These are phyloP conservation scores for Lasiodiplodia gonubiensis DNA, from an alignment of 2,329 filamentous ascomycete species.

Conservation along the genomic window DNA sequence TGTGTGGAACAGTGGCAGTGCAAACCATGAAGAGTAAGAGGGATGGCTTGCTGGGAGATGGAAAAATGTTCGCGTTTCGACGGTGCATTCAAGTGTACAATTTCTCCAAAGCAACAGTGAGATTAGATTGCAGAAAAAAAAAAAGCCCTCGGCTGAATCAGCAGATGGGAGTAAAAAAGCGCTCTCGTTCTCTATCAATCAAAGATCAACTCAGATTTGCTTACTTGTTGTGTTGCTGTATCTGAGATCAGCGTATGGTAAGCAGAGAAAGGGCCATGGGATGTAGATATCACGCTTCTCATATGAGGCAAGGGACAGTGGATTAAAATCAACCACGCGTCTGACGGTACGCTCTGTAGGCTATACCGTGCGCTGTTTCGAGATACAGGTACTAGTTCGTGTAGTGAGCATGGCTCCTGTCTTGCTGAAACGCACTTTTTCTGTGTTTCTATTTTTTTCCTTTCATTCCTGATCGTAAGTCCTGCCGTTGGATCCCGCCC, in stretches of 20 bases:
- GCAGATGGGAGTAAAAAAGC: slow-evolving; percentile 5
- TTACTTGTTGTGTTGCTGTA: neutral
- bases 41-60: slow-evolving; percentile 3
- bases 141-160: slow-evolving; percentile 5
- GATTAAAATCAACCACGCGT: slow-evolving; percentile 12
- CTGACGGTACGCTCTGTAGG: neutral
- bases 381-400: neutral
- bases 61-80: slow-evolving; percentile 8
- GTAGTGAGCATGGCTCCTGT: slow-evolving; percentile 4
- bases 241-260: slow-evolving; percentile 3
- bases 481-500: slow-evolving; percentile 5
- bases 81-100: slow-evolving; percentile 16
- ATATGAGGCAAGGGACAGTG: neutral
- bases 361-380: neutral
- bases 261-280: neutral
- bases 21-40: neutral
- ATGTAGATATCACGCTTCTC: slow-evolving; percentile 14
- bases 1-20: neutral
- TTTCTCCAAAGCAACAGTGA: slow-evolving; percentile 17
- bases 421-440: neutral
- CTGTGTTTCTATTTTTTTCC: slow-evolving; percentile 14
- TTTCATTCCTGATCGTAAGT: neutral
- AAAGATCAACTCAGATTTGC: neutral
- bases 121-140: slow-evolving; percentile 20
- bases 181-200: slow-evolving; percentile 3